Evolutionary conservation across 169 alveolate species (phyloP), one percentile per base, ranked within the genome.

Genomic region (Pseudocohnilembus persalinus): DNA sequence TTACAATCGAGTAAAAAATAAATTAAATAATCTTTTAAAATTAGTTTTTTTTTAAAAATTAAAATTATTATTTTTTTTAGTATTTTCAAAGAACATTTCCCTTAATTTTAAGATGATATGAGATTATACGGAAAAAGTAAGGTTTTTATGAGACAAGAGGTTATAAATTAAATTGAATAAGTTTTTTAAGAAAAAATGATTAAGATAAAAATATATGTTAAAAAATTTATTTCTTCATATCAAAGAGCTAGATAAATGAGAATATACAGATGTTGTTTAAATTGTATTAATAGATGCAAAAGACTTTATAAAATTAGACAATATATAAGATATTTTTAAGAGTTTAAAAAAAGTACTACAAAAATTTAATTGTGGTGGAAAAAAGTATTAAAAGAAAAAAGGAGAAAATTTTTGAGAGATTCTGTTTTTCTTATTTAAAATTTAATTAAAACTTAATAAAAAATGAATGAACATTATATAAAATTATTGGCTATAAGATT

Each of bases 81-180:
- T 20, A 31, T 0, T 30, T 79, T 63, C 68, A 20, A 49, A 11
- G 20, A 4, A 49, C 68, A 49, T 63, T 79, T 73, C 35, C n/a
- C 35, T 74, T 63, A 27, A 79, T 31, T n/a, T 33, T 29, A 34
- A 33, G 76, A 24, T 28, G 33, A 35, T 35, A 76, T 26, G 31
- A 79, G 35, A 79, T 63, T n/a, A 49, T 79, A 79, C 73, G 84
- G 84, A 6, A 79, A 79, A 63, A 28, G 65, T n/a, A 79, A 72
- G 49, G 29, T 79, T 0, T 49, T 79, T n/a, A 79, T 79, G 84
- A 27, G 64, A 79, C 29, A 79, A 4, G 64, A 49, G 64, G 84
- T 63, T 29, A 24, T 79, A 29, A 29, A 49, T 79, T 68, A 79
- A 26, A 35, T 79, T 20, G 84, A 79, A 29, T 1, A 34, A 79